Evolutionary conservation across 1,139 yeast species (phyloP).

Genomic region (Scheffersomyces lignicola): DNA sequence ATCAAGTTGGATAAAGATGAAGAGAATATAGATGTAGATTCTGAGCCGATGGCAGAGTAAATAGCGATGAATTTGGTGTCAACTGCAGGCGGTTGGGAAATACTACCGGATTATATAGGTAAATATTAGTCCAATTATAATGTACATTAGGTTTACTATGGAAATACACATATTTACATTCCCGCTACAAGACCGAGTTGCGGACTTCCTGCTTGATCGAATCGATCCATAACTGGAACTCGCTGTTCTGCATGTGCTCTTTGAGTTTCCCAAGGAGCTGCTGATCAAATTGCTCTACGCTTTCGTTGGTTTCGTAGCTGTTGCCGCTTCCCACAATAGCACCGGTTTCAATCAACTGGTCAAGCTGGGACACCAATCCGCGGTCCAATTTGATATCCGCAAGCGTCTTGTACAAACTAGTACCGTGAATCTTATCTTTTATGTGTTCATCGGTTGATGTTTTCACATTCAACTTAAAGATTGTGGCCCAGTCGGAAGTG

Average conservation of each 20-base stretch:
- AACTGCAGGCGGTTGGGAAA: constrained; percentile 2
- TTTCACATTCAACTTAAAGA: constrained; percentile 40
- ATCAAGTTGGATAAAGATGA: constrained; percentile 47
- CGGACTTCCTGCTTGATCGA: constrained; percentile 20
- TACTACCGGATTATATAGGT: background rate
- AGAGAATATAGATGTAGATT: background rate
- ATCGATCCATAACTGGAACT: constrained; percentile 28
- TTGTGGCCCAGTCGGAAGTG: constrained; percentile 57
- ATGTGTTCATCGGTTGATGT: constrained; percentile 50
- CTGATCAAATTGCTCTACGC: constrained; percentile 16
- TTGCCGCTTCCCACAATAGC: constrained; percentile 1
- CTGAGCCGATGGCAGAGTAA: constrained; percentile 6
- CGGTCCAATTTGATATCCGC: constrained; percentile 6
- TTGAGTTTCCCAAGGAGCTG: constrained; percentile 14
- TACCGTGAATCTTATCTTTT: constrained; percentile 38
- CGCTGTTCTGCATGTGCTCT: constrained; percentile 16
- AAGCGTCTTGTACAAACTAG: constrained; percentile 51
- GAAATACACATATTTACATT: background rate
- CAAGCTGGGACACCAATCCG: constrained; percentile 10
- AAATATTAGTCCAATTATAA: background rate
- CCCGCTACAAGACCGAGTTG: constrained; percentile 4
- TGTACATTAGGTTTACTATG: background rate
- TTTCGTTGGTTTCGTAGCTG: constrained; percentile 8
- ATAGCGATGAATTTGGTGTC: constrained; percentile 5
- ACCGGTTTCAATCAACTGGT: constrained; percentile 8